phyloP scores from a whole-genome alignment of 2,329 filamentous ascomycete species.

The Fusarium newnesense region DNA sequence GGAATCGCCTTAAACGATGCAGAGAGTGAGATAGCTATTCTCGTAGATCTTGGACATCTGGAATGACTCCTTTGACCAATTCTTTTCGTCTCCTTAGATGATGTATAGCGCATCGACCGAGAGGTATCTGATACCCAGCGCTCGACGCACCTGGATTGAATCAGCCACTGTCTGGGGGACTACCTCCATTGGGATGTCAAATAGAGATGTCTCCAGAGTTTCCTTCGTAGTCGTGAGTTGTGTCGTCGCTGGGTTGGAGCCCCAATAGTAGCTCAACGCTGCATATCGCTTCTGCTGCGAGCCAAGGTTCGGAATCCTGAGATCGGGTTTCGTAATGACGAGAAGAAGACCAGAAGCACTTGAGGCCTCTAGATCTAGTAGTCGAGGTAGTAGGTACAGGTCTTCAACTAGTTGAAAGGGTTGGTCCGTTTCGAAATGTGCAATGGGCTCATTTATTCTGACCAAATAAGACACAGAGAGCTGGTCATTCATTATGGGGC shows the following conservation, averaged over 20 bases:
- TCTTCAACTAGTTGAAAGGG: accelerated
- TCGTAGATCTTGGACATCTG: background rate
- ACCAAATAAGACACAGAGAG: accelerated
- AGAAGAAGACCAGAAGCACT: background rate
- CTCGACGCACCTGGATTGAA: background rate
- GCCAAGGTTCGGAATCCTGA: accelerated
- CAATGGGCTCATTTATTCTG: background rate
- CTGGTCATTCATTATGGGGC: background rate
- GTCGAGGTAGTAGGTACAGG: background rate
- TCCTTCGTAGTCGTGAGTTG: background rate
- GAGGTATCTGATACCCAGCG: background rate
- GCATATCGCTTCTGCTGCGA: no score
- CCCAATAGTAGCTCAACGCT: background rate
- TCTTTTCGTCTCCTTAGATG: accelerated
- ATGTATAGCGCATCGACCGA: background rate
- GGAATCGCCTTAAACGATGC: background rate
- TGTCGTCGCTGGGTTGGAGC: background rate
- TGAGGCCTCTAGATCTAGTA: background rate
- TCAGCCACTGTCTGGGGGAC: background rate
- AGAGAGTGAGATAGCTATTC: background rate
- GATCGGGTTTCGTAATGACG: background rate
- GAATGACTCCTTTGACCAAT: background rate
- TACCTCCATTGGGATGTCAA: accelerated
- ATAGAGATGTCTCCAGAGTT: accelerated
- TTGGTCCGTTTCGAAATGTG: accelerated